A percentile compares a stretch with the other conserved stretches of the same genome.
Evolutionary conservation across 129 eudicot genomes (phyloP).

Genomic region (Lactuca sativa): DNA sequence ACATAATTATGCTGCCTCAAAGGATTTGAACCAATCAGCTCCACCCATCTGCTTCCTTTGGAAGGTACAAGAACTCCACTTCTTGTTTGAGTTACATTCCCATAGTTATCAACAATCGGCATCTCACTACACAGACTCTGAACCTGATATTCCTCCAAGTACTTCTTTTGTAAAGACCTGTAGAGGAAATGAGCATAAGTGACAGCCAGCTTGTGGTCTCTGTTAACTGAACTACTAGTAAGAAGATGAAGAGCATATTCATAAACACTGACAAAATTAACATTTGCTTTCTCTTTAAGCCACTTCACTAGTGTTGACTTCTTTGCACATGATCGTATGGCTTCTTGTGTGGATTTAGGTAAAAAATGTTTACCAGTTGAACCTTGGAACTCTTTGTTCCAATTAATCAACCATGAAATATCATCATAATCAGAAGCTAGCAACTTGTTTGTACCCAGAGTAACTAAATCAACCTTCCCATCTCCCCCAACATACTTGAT

Average conservation of each 20-base stretch:
- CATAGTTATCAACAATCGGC: constrained; percentile 49
- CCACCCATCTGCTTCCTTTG: constrained; percentile 49
- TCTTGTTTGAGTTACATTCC: constrained; percentile 21
- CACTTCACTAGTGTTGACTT: constrained; percentile 25
- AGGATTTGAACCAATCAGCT: constrained; percentile 36
- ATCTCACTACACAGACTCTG: constrained; percentile 17
- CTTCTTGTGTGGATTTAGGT: constrained; percentile 34
- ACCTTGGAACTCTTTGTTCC: constrained; percentile 36
- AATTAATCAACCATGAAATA: constrained; percentile 46
- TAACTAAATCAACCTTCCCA: constrained; percentile 28
- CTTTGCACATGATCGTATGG: constrained; percentile 13
- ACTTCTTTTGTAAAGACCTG: constrained; percentile 20
- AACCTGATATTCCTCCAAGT: constrained; percentile 16
- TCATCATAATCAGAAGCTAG: constrained; percentile 11
- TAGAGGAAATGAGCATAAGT: constrained; percentile 42
- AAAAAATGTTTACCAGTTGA: constrained; percentile 21
- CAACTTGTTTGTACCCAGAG: not conserved
- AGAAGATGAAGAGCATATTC: constrained; percentile 33
- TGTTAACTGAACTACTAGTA: not conserved
- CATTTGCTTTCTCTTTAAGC: constrained; percentile 33
- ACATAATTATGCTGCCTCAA: constrained; percentile 32
- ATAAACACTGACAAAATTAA: constrained; percentile 24
- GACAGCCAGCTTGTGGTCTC: constrained; percentile 28
- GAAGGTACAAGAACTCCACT: constrained; percentile 53
- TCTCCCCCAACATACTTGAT: constrained; percentile 37